Conservation (phyloP, 495 filamentous ascomycete species). For the Astrocystis sublimbata region DNA sequence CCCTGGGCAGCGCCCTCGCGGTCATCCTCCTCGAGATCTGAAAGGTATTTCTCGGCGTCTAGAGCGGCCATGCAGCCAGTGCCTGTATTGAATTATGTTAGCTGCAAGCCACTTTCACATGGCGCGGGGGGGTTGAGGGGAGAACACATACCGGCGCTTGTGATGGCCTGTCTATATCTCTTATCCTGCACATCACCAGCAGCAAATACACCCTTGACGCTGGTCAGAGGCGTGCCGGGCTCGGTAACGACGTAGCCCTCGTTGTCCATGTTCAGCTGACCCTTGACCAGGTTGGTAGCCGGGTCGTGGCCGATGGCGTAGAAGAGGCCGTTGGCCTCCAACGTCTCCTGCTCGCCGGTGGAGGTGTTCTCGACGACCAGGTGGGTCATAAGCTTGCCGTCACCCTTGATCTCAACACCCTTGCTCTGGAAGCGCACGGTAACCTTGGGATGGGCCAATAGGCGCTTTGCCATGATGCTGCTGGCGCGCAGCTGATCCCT, state of each 20-base stretch:
- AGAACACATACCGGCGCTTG: constrained; percentile 83
- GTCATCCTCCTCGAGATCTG: constrained; percentile 65
- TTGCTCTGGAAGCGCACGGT: constrained; percentile 82
- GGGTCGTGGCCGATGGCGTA: constrained; percentile 98
- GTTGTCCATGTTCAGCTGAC: constrained; percentile 78
- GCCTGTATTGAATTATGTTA: constrained; percentile 55
- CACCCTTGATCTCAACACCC: constrained; percentile 79
- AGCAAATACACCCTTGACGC: constrained; percentile 89
- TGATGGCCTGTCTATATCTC: constrained; percentile 96
- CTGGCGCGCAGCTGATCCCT: constrained; percentile 81
- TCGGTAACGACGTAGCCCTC: constrained; percentile 88
- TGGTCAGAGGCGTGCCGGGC: constrained; percentile 86
- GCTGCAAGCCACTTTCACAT: constrained; percentile 4
- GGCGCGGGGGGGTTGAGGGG: neutral
- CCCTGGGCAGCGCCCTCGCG: constrained; percentile 32
- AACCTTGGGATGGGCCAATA: constrained; percentile 82
- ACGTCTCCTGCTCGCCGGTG: constrained; percentile 73
- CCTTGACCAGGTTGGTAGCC: constrained; percentile 83
- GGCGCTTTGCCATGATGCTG: constrained; percentile 86
- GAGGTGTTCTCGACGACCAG: constrained; percentile 77
- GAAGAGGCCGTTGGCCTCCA: constrained; percentile 92
- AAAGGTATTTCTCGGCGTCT: constrained; percentile 88
- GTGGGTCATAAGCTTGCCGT: constrained; percentile 81
- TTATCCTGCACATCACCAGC: constrained; percentile 99
- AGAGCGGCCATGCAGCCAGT: constrained; percentile 93